A percentile compares a stretch with the other conserved stretches of the same genome.
Evolutionary conservation across 257 asterid genomes (phyloP).

Genomic region (Cordia subcordata): DNA sequence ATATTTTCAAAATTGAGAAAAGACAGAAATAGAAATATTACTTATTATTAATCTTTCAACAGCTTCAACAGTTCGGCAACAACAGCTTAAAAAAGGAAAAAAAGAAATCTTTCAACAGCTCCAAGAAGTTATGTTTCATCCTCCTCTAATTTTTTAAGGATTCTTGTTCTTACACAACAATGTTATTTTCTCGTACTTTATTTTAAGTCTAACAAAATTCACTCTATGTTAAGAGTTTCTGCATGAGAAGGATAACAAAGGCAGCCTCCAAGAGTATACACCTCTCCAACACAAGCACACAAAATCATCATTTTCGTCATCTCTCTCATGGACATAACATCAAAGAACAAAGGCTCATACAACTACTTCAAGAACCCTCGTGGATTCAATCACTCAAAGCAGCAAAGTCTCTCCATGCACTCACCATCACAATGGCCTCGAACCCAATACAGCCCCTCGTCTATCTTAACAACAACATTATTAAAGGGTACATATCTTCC

Average conservation of each 20-base stretch:
- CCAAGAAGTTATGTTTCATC: too few relatives aligned
- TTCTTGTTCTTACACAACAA: too few relatives aligned
- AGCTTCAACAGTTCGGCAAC: too few relatives aligned
- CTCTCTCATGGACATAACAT: constrained; percentile 26
- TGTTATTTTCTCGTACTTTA: too few relatives aligned
- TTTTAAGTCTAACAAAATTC: too few relatives aligned
- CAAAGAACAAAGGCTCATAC: constrained; percentile 28
- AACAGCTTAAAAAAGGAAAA: too few relatives aligned
- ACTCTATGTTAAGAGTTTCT: too few relatives aligned
- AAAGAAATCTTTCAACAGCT: too few relatives aligned
- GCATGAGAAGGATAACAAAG: constrained; percentile 40
- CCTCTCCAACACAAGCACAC: constrained; percentile 12
- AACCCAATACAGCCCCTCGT: constrained; percentile 35
- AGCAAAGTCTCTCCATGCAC: constrained; percentile 56
- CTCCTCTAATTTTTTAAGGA: too few relatives aligned
- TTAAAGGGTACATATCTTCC: constrained; percentile 25
- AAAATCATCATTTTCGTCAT: constrained; percentile 18
- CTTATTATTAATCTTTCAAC: too few relatives aligned
- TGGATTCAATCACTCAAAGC: constrained; percentile 34
- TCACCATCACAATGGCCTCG: constrained; percentile 44
- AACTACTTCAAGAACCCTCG: constrained; percentile 43
- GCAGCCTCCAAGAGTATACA: constrained; percentile 11
- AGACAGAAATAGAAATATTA: too few relatives aligned
- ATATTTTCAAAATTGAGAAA: too few relatives aligned
- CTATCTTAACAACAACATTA: constrained; percentile 47